Base-by-base conservation (phyloP, 163 green algal genomes). In the Chloromonas sp. region DNA sequence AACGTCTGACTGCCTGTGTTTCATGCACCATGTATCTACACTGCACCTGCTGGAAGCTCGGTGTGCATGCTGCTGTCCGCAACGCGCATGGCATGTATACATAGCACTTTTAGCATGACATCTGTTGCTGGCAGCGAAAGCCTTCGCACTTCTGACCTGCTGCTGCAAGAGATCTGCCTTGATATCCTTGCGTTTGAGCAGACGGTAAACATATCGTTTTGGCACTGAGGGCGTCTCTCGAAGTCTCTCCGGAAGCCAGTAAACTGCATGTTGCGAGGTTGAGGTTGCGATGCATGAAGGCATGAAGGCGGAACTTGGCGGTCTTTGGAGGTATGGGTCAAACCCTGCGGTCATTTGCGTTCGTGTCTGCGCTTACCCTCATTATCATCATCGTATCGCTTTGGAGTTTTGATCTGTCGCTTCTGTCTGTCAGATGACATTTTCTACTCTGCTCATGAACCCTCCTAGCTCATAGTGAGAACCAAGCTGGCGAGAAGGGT, bases 171-270 rank as follows among this genome's bases (percentile, higher is more conserved):
- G 78, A 58, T 83, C 84, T 57, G 80, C 71, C 57, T 83, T 84
- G 0, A 93, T 77, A 77, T 93, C 90, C 13, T 87, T 89, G 15
- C 77, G 78, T 62, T 84, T 90, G 2, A 93, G 86, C 57, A 92
- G 79, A 15, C 87, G 71, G 76, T 93, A 93, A 61, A 93, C 89
- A 11, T 85, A 78, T 3, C 88, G 76, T 8, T 57, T 82, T n/a
- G 84, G 76, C 61, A 76, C 3, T 58, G 81, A 14, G 79, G 58
- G 59, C 36, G 36, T 58, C 61, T 84, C 61, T 14, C 71, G 15
- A 14, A 11, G 15, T 58, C 57, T n/a, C 60, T 71, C 36, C 83
- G 78, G 14, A n/a, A 86, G 83, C 83, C 74, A 89, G 58, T 85
- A 89, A 13, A 84, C 86, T 89, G 86, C 86, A 36, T 36, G 36